Evolutionary conservation across 192 early-diverging fungal genomes (phyloP), one percentile per base, ranked within the genome.

Genomic region (Radiomyces spectabilis): DNA sequence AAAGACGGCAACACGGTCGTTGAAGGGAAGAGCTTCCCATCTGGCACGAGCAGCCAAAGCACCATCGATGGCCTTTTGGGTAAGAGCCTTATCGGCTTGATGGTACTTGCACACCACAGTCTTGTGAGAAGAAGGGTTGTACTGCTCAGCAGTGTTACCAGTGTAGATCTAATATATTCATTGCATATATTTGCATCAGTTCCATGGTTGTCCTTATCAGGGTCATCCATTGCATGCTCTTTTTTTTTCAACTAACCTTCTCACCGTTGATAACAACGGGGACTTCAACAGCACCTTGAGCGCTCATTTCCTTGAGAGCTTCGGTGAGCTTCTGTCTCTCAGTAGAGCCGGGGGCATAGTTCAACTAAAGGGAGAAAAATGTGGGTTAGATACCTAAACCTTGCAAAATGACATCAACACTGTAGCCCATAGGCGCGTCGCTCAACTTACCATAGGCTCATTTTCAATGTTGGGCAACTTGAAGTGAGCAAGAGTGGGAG

Each of bases 21-120:
- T 87, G 73, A 95, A 88, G 21, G 92, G 91, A 79, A 95, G 83
- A 46, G 81, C 74, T 72, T 95, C 95, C 95, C 95, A 98, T 35
- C 74, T 77, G 49, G 76, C 69, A 73, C 94, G 92, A 49, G 89
- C 93, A 18, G 63, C 74, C 48, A 95, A 73, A 13, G 93, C 89
- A 44, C 84, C 87, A 51, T 86, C 82, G 57, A 98, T 96, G 27
- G 95, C 95, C 67, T 70, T 54, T 35, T 41, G 30, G 34, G 56
- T 44, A 26, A 83, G 72, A 42, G 78, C 66, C 39, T 76, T 58
- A 49, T 86, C 85, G 33, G 92, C 90, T 59, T 92, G 85, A 72
- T 90, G 85, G 80, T 86, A 95, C 40, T 80, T 83, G 65, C 83
- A 85, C 44, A 98, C 70, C 24, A 84, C 80, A 27, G 79, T 78